phyloP scores from a whole-genome alignment of 371 early-diverging fungal species.

The Lichtheimia corymbifera region DNA sequence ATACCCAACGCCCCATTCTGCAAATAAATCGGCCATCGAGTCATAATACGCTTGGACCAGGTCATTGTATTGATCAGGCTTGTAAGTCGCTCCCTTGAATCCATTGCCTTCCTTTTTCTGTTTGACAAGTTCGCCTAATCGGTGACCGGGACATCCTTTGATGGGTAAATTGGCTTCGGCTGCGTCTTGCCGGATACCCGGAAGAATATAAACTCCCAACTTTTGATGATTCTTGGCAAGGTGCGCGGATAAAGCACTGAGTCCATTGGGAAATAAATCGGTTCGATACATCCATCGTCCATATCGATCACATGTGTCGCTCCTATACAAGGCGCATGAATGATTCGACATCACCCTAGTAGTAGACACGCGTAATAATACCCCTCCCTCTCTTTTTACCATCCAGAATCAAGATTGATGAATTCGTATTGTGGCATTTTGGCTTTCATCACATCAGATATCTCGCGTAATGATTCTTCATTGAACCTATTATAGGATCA shows the following conservation, averaged over 20 bases:
- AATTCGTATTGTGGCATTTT: conserved; percentile 46
- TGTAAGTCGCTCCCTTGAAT: conserved; percentile 38
- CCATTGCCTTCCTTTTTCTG: conserved; percentile 40
- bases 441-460: conserved; percentile 38
- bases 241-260: conserved; percentile 28
- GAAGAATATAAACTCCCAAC: conserved; percentile 43
- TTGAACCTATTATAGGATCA: conserved; percentile 33
- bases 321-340: conserved; percentile 17
- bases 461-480: conserved; percentile 28
- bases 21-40: conserved; percentile 37
- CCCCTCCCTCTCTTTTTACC: conserved; percentile 25
- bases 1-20: conserved; percentile 37
- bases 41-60: conserved; percentile 35
- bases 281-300: conserved; percentile 41
- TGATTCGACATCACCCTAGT: too few species aligned
- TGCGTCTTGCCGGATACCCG: conserved; percentile 45
- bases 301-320: conserved; percentile 36
- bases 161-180: conserved; percentile 21
- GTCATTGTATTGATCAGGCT: conserved; percentile 39
- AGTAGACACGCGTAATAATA: too few species aligned
- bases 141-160: conserved; percentile 18
- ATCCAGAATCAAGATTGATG: conserved; percentile 51
- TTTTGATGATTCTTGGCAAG: conserved; percentile 39
- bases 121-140: conserved; percentile 25
- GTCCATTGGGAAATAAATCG: conserved; percentile 41